Evolutionary conservation across 2,329 filamentous ascomycete genomes (phyloP).

Genomic region (Fusarium redolens): DNA sequence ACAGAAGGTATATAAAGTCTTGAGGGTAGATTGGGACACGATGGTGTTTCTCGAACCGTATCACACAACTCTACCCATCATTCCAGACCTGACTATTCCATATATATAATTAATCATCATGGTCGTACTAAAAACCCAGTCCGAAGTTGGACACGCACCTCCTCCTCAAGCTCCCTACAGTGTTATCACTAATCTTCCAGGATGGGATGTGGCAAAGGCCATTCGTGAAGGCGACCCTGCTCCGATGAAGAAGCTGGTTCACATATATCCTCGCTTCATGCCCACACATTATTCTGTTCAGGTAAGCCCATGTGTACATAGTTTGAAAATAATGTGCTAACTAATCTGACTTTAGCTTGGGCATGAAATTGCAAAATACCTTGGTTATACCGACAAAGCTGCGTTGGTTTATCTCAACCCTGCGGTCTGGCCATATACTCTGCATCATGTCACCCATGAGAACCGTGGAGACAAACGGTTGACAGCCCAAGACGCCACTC

Average conservation of each 20-base stretch:
- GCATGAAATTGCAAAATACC: conserved; percentile 49
- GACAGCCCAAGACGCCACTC: conserved; percentile 48
- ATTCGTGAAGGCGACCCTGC: conserved; percentile 56
- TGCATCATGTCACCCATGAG: conserved; percentile 49
- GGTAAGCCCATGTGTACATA: conserved; percentile 38
- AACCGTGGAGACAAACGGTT: conserved; percentile 52
- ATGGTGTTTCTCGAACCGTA: background rate
- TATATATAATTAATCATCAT: conserved; percentile 36
- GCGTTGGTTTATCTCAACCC: conserved; percentile 50
- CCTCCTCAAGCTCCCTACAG: conserved; percentile 60
- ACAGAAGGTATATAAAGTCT: background rate
- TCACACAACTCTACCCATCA: background rate
- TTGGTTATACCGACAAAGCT: conserved; percentile 44
- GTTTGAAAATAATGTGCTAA: background rate
- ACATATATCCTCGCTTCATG: conserved; percentile 60
- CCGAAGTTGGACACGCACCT: conserved; percentile 57
- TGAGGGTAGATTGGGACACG: background rate
- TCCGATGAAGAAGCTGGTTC: conserved; percentile 50
- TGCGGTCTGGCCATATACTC: conserved; percentile 46
- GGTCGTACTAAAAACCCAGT: conserved; percentile 53
- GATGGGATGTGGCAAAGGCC: conserved; percentile 54
- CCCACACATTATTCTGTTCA: conserved; percentile 52
- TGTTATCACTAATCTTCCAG: conserved; percentile 58
- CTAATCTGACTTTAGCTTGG: conserved; percentile 49
- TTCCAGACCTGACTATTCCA: background rate